Conservation (phyloP, 225 moss, liverwort and hornwort species). For the Thuidium tamariscinum region DNA sequence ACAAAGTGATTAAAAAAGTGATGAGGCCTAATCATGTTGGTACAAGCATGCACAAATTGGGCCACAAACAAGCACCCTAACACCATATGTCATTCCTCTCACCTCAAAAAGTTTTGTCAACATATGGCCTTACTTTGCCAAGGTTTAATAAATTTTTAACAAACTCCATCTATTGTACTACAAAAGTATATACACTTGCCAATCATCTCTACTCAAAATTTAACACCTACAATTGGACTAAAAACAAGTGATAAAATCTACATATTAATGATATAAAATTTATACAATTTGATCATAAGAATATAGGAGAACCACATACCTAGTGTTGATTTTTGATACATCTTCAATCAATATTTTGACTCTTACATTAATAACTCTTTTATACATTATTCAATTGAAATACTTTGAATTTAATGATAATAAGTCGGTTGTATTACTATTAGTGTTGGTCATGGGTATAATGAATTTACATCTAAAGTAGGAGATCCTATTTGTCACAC, state of each 20-base stretch:
- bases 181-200: not conserved
- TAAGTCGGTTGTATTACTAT: not conserved
- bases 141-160: not conserved
- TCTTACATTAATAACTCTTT: not conserved
- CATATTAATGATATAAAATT: not conserved
- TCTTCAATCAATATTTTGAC: not conserved
- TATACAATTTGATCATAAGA: accelerated
- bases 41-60: not conserved
- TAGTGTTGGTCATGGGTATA: not conserved
- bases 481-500: not conserved
- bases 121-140: too few species aligned
- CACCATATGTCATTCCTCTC: accelerated
- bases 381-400: not conserved
- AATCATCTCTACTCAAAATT: not conserved
- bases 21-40: not conserved
- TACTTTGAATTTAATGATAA: not conserved
- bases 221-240: not conserved
- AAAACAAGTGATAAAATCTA: not conserved
- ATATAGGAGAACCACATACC: accelerated
- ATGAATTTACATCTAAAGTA: not conserved
- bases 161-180: too few species aligned
- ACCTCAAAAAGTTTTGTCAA: not conserved
- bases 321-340: not conserved
- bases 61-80: not conserved
- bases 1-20: too few species aligned